Conservation (phyloP, 768 basidiomycete species). For the Kwoniella shandongensis region DNA sequence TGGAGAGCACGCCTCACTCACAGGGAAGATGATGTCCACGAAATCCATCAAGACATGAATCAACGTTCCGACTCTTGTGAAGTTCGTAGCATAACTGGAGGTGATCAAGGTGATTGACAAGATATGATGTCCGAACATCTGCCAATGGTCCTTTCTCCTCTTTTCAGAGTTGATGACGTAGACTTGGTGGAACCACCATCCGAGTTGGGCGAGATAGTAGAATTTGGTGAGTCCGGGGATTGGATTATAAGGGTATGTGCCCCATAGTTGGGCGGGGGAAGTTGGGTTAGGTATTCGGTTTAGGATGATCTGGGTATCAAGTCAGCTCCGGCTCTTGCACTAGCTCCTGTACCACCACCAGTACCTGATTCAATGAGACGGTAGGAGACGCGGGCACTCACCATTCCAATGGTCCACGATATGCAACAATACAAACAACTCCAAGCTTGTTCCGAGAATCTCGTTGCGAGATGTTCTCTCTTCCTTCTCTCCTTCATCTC, state of each 20-base stretch:
- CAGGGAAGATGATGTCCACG: constrained; percentile 88
- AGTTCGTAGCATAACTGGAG: constrained; percentile 75
- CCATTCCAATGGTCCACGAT: constrained; percentile 76
- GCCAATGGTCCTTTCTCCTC: constrained; percentile 83
- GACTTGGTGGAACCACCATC: constrained; percentile 89
- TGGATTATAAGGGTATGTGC: constrained; percentile 75
- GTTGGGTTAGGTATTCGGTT: constrained; percentile 65
- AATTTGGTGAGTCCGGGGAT: constrained; percentile 80
- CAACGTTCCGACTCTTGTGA: constrained; percentile 83
- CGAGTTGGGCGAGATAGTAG: constrained; percentile 81
- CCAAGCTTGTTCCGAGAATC: constrained; percentile 98
- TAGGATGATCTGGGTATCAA: constrained; percentile 71
- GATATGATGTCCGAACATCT: constrained; percentile 95
- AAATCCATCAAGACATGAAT: constrained; percentile 92
- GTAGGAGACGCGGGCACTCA: too few relatives aligned
- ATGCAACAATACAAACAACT: constrained; percentile 73
- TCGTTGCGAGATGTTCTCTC: constrained; percentile 68
- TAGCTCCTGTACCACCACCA: background rate
- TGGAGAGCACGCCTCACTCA: too few relatives aligned
- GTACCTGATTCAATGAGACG: background rate
- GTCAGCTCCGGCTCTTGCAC: background rate
- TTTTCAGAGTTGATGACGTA: constrained; percentile 91
- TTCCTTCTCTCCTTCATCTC: constrained; percentile 60
- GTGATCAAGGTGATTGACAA: constrained; percentile 79
- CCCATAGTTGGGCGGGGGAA: constrained; percentile 69